Evolutionary conservation across 2,329 filamentous ascomycete genomes (phyloP).

Genomic region (Colletotrichum cereale): DNA sequence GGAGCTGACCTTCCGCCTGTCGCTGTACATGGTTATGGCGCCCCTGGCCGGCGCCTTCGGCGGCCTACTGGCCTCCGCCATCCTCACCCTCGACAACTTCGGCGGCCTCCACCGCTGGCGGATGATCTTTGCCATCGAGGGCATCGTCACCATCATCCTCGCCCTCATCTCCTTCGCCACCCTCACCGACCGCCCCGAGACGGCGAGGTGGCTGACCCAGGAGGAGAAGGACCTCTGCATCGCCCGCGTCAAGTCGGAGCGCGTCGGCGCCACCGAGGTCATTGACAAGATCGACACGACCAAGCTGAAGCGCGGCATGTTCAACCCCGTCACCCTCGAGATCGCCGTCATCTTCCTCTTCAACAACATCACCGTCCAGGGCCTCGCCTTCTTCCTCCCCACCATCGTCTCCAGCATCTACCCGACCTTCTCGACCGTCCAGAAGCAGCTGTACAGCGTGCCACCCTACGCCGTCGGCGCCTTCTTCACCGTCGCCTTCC

Average conservation of each 20-base stretch:
- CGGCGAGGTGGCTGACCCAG: slow-evolving; percentile 73
- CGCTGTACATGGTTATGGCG: slow-evolving; percentile 78
- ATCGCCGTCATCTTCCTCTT: slow-evolving; percentile 72
- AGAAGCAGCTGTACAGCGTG: slow-evolving; percentile 77
- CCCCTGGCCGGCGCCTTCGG: slow-evolving; percentile 79
- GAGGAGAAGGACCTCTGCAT: slow-evolving; percentile 77
- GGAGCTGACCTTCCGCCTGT: slow-evolving; percentile 76
- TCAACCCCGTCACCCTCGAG: slow-evolving; percentile 70
- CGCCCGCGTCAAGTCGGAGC: slow-evolving; percentile 76
- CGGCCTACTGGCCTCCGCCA: slow-evolving; percentile 73
- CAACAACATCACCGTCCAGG: slow-evolving; percentile 79
- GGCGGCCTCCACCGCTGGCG: slow-evolving; percentile 70
- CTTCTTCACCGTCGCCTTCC: slow-evolving; percentile 74
- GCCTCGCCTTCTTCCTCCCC: slow-evolving; percentile 76
- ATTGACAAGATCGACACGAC: slow-evolving; percentile 72
- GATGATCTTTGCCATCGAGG: slow-evolving; percentile 80
- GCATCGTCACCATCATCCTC: slow-evolving; percentile 62
- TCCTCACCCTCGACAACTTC: slow-evolving; percentile 71
- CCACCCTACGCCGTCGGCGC: slow-evolving; percentile 78
- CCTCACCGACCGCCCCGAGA: slow-evolving; percentile 76
- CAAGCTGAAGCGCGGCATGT: slow-evolving; percentile 73
- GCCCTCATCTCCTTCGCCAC: slow-evolving; percentile 73
- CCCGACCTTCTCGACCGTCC: slow-evolving; percentile 66
- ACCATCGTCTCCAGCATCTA: slow-evolving; percentile 79
- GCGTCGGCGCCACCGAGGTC: slow-evolving; percentile 69